Percentiles rank a stretch among this genome's conserved stretches.
Conservation (phyloP, 73 alveolate genomes). For the Uronychia binucleata region DNA sequence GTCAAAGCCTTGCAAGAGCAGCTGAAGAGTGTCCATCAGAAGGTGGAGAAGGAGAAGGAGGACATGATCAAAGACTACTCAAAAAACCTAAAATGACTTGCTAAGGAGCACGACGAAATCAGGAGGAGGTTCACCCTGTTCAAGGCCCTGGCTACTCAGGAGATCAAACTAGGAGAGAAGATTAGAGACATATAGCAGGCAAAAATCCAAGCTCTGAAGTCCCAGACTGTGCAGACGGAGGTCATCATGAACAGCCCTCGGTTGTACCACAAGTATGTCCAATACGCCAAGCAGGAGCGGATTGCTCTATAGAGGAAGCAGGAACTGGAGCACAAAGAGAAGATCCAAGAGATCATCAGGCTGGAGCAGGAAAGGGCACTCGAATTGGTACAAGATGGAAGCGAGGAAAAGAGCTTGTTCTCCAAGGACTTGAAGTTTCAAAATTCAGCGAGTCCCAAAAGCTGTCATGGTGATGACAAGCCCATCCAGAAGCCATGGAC, state of each 20-base stretch:
- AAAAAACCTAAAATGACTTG: background rate
- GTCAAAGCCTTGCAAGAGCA: background rate
- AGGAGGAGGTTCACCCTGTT: background rate
- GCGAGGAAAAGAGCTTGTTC: too few relatives aligned
- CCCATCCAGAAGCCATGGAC: too few relatives aligned
- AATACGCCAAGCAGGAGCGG: background rate
- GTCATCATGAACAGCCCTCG: background rate
- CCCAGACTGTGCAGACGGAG: background rate
- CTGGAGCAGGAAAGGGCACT: too few relatives aligned
- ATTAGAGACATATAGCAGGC: background rate
- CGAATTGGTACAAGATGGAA: too few relatives aligned
- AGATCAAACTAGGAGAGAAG: background rate
- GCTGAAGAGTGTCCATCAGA: background rate
- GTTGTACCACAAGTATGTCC: background rate
- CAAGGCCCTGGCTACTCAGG: background rate
- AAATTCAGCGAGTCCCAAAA: too few relatives aligned
- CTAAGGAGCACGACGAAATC: background rate
- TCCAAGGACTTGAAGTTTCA: too few relatives aligned
- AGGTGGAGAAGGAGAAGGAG: background rate
- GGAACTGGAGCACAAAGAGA: too few relatives aligned
- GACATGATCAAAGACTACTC: background rate
- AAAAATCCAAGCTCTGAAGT: background rate
- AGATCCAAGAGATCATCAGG: too few relatives aligned
- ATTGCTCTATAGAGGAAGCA: too few relatives aligned
- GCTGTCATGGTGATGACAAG: too few relatives aligned